Percentiles rank a stretch among this genome's conserved stretches.
These are phyloP conservation scores for Pouteria campechiana DNA, from an alignment of 179 eudicot genomes.

Conservation along the genomic window DNA sequence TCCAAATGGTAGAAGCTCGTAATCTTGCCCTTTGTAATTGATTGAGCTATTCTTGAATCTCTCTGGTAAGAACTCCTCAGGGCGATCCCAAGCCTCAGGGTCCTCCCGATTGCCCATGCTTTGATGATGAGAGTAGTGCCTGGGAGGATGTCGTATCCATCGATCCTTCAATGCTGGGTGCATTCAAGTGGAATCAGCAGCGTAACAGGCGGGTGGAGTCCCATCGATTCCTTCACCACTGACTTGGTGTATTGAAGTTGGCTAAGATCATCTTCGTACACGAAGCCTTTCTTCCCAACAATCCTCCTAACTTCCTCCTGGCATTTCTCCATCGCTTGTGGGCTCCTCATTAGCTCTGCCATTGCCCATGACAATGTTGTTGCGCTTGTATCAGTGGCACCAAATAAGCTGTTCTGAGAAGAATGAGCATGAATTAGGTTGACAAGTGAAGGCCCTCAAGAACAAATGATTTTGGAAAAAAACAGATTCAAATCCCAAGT, in stretches of 20 bases:
- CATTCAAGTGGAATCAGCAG: not conserved
- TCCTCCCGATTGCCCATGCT: not conserved
- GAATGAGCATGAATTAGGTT: too few relatives aligned
- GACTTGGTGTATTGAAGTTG: not conserved
- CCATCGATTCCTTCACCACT: not conserved
- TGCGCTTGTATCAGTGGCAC: not conserved
- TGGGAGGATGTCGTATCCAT: not conserved
- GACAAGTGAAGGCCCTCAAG: too few relatives aligned
- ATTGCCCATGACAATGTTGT: not conserved
- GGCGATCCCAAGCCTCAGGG: too few relatives aligned
- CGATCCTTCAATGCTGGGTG: not conserved
- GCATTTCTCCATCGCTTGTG: not conserved
- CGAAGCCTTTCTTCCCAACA: not conserved
- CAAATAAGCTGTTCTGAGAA: too few relatives aligned
- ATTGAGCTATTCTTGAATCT: not conserved
- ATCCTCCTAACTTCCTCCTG: not conserved
- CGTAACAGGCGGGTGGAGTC: not conserved
- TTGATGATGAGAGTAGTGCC: not conserved
- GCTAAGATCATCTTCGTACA: not conserved
- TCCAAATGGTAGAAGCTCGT: conserved; percentile 2
- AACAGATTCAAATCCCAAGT: too few relatives aligned
- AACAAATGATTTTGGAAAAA: too few relatives aligned
- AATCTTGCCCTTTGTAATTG: conserved; percentile 1
- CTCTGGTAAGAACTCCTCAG: too few relatives aligned
- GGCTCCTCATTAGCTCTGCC: conserved; percentile 1